Evolutionary conservation across 768 basidiomycete species (phyloP).

Genomic region (Termitomyces heimii): DNA sequence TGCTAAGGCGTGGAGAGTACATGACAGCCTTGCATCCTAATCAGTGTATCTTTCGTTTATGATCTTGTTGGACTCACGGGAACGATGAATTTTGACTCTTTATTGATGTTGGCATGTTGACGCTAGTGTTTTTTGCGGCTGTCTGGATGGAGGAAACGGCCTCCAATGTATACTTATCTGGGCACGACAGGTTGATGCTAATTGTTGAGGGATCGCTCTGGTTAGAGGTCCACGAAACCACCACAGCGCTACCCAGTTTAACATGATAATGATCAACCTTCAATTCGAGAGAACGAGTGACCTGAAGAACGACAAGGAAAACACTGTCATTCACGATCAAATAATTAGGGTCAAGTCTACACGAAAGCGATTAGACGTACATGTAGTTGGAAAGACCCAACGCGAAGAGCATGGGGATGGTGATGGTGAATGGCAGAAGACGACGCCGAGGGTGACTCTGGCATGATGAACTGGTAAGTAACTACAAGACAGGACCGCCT

Average conservation of each 20-base stretch:
- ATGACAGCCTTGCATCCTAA: background rate
- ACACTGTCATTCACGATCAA: background rate
- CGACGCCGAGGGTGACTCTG: too few relatives aligned
- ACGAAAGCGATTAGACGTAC: background rate
- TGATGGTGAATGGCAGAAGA: background rate
- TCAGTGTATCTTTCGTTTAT: background rate
- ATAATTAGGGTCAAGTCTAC: background rate
- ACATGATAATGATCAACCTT: accelerated
- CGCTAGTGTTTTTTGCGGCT: accelerated
- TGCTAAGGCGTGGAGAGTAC: background rate
- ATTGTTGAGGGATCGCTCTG: background rate
- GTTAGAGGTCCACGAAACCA: background rate
- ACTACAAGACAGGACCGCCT: background rate
- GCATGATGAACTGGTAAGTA: background rate
- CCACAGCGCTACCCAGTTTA: background rate
- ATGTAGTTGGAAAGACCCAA: background rate
- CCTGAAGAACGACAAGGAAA: background rate
- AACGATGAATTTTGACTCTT: too few relatives aligned
- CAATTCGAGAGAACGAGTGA: background rate
- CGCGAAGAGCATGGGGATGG: background rate
- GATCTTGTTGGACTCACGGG: background rate
- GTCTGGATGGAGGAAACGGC: background rate
- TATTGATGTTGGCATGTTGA: background rate
- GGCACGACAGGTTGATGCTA: background rate
- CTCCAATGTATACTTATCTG: accelerated